Evolutionary conservation across 805 yeast species (phyloP).

Genomic region (Wickerhamomyces mucosus): DNA sequence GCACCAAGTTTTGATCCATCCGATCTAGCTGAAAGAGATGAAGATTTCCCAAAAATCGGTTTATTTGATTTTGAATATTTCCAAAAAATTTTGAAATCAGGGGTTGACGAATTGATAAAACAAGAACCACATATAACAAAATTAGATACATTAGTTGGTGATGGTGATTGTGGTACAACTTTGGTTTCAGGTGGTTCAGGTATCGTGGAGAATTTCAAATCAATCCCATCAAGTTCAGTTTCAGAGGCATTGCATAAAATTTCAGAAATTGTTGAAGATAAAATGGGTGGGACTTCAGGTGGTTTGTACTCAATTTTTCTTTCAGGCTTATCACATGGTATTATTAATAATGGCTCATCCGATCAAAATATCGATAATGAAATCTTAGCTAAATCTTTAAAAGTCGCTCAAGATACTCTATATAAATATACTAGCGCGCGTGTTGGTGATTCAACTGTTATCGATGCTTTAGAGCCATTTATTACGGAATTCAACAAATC

Average conservation of each 20-base stretch:
- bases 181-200: constrained; percentile 75
- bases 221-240: constrained; percentile 29
- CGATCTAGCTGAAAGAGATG: constrained; percentile 19
- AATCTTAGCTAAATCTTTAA: constrained; percentile 38
- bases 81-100: constrained; percentile 31
- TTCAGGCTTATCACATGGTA: constrained; percentile 59
- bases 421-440: constrained; percentile 86
- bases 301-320: constrained; percentile 83
- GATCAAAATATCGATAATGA: constrained; percentile 21
- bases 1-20: constrained; percentile 24
- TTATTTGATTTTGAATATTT: constrained; percentile 24
- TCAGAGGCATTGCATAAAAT: constrained; percentile 57
- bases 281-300: constrained; percentile 98
- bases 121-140: constrained; percentile 81
- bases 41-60: constrained; percentile 27
- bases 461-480: constrained; percentile 87
- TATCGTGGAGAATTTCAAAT: constrained; percentile 42
- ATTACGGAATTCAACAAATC: constrained; percentile 48
- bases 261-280: constrained; percentile 75
- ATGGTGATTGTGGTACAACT: constrained; percentile 96
- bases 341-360: constrained; percentile 23
- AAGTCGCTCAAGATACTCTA: constrained; percentile 57
- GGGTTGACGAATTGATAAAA: constrained; percentile 42
- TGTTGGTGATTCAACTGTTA: constrained; percentile 77
- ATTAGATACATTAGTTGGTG: constrained; percentile 86